Base-by-base conservation (phyloP, 495 filamentous ascomycete species). In the Bacidia rubella region DNA sequence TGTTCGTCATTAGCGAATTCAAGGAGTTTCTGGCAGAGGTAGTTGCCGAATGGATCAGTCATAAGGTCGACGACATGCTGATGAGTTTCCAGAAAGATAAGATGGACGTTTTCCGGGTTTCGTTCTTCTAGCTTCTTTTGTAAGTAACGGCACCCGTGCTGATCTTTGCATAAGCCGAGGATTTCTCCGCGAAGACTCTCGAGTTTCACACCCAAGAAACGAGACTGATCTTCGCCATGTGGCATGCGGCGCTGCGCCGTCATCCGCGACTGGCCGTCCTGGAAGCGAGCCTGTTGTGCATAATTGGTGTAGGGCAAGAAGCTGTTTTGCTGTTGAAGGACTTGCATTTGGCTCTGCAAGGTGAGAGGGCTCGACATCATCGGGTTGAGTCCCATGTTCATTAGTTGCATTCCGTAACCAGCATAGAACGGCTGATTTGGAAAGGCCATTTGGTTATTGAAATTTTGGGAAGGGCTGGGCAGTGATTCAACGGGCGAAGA, bases 41-140 rank as follows among this genome's bases (percentile, higher is more conserved):
- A 98, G 67, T 98, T 98, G 54, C 92, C 92, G 62, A 98, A 97
- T 2, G 90, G 92, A 72, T 98, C 80, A 43, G 87, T 96, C 92
- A 98, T 98, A 54, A 98, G 74, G 72, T 97, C 92, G 50, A 90
- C 79, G 21, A 98, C 86, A 65, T 96, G 86, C 54, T 83, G 75
- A 63, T 90, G 86, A 24, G 86, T 90, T 68, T 98, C 90, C 21
- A 79, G 69, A 73, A 93, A 98, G 65, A 98, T 97, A 71, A 92
- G 79, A 60, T 92, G 81, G 21, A 96, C 77, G 56, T 90, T 78
- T 39, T 89, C 82, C 0, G 85, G 78, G 53, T 80, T 82, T 53
- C 83, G 81, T 57, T 93, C 88, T 68, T 97, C 92, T n/a, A 98
- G 71, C 68, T 95, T 92, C 72, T 93, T 89, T 71, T 98, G 92